phyloP scores from a whole-genome alignment of 495 filamentous ascomycete genomes.

The Tuber calosporum region DNA sequence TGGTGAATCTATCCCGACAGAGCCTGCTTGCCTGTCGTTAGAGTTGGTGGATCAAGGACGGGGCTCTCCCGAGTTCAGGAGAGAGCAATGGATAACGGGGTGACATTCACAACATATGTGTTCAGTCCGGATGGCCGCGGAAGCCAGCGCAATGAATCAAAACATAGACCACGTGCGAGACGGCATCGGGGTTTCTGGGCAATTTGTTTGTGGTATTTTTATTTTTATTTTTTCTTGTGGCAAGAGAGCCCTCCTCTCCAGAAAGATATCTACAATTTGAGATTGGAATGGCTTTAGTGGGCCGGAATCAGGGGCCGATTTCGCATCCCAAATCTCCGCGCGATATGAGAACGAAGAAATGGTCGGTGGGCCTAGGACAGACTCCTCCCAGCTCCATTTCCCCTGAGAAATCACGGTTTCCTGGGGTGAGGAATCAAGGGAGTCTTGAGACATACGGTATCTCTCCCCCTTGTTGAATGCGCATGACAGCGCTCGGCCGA shows the following conservation, averaged over 20 bases:
- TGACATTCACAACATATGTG: no score
- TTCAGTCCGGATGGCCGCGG: neutral
- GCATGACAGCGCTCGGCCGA: neutral
- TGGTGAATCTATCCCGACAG: no score
- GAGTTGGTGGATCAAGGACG: no score
- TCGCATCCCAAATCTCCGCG: neutral
- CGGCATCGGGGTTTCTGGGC: neutral
- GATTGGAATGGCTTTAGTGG: neutral
- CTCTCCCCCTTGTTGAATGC: neutral
- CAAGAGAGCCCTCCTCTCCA: neutral
- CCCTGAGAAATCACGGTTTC: neutral
- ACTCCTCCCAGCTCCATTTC: neutral
- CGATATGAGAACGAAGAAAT: neutral
- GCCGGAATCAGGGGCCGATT: neutral
- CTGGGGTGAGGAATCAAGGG: neutral
- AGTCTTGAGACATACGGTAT: neutral
- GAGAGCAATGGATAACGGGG: no score
- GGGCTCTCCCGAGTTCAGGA: no score
- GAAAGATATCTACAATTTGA: neutral
- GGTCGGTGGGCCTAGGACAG: neutral
- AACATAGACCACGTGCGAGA: neutral
- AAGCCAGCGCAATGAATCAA: neutral
- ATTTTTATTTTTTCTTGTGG: no score
- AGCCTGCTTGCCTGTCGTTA: no score
- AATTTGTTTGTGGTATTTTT: neutral